Percentiles rank a stretch among this genome's conserved stretches.
phyloP scores from a whole-genome alignment of 2,329 filamentous ascomycete species.

The Penicillium sumatraense region DNA sequence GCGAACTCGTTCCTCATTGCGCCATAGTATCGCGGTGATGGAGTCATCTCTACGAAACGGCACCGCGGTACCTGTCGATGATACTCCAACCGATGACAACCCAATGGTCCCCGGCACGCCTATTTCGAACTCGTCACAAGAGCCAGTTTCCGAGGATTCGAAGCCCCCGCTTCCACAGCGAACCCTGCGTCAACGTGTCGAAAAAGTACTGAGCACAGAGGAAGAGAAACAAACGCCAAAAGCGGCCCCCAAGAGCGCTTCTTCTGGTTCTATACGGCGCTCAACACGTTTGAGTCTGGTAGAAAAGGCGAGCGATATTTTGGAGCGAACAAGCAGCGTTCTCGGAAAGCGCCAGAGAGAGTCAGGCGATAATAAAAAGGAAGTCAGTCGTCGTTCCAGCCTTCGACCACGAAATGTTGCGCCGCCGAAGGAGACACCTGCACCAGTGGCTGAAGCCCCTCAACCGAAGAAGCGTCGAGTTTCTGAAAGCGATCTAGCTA shows the following conservation, averaged over 20 bases:
- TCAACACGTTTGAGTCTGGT: slow-evolving; percentile 51
- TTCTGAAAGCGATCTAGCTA: slow-evolving; percentile 40
- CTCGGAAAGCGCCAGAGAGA: slow-evolving; percentile 67
- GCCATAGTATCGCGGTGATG: slow-evolving; percentile 48
- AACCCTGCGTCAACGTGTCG: slow-evolving; percentile 37
- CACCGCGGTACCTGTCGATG: slow-evolving; percentile 24
- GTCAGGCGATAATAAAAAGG: slow-evolving; percentile 59
- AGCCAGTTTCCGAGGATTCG: slow-evolving; percentile 27
- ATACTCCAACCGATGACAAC: slow-evolving; percentile 28
- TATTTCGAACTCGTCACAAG: slow-evolving; percentile 40
- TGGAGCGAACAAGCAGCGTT: slow-evolving; percentile 55
- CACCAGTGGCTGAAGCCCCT: slow-evolving; percentile 27
- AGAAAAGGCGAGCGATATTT: slow-evolving; percentile 49
- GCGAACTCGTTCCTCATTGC: slow-evolving; percentile 41
- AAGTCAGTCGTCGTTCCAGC: slow-evolving; percentile 60
- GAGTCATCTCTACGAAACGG: slow-evolving; percentile 38
- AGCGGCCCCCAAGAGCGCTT: slow-evolving; percentile 27
- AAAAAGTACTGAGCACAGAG: slow-evolving; percentile 33
- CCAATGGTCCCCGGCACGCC: slow-evolving; percentile 39
- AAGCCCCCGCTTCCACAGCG: slow-evolving; percentile 33
- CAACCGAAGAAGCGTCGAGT: slow-evolving; percentile 49
- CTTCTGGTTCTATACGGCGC: slow-evolving; percentile 37
- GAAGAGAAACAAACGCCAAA: slow-evolving; percentile 29
- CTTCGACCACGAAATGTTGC: slow-evolving; percentile 56
- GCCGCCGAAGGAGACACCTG: slow-evolving; percentile 25